Base-by-base conservation (phyloP, 169 alveolate genomes). In the Hepatocystis sp. region DNA sequence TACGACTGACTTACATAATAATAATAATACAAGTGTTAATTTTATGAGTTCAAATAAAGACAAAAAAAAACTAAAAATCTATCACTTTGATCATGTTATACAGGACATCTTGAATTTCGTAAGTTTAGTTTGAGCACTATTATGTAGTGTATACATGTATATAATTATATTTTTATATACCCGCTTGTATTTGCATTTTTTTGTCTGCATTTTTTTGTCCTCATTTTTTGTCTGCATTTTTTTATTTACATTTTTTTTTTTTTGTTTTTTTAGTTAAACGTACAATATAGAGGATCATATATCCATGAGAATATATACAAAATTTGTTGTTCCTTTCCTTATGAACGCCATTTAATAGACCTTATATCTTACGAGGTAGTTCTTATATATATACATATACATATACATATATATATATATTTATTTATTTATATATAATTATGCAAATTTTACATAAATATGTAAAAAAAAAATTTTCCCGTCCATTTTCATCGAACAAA, bases 51-150 rank as follows among this genome's bases (percentile, higher is more conserved):
- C 76, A 15, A 60, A 64, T 34, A 64, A 71, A 64, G 86, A 71
- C 39, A 47, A 34, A 42, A 71, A 71, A 27, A 71, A 71, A 30
- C 28, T 71, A 8, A 71, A 71, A 39, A 71, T 71, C 65, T 71
- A 58, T 63, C 86, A 71, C 28, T 71, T 71, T 30, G 86, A 71
- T 49, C 71, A 71, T 46, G 56, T 71, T 30, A 71, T 71, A 52
- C 15, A 55, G 4, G 78, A 71, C 30, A 58, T 71, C 34, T 56
- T 71, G 19, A 71, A 71, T 44, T 71, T 71, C 21, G 86, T 71
- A 71, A 67, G 85, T 42, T 39, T 10, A n/a, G n/a, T n/a, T n/a
- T n/a, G n/a, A n/a, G n/a, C n/a, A n/a, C n/a, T n/a, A n/a, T n/a
- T n/a, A n/a, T 0, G 2, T 11, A 4, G 53, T 44, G 15, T 44